phyloP scores from a whole-genome alignment of 768 basidiomycete species.

The Kwoniella sp. region DNA sequence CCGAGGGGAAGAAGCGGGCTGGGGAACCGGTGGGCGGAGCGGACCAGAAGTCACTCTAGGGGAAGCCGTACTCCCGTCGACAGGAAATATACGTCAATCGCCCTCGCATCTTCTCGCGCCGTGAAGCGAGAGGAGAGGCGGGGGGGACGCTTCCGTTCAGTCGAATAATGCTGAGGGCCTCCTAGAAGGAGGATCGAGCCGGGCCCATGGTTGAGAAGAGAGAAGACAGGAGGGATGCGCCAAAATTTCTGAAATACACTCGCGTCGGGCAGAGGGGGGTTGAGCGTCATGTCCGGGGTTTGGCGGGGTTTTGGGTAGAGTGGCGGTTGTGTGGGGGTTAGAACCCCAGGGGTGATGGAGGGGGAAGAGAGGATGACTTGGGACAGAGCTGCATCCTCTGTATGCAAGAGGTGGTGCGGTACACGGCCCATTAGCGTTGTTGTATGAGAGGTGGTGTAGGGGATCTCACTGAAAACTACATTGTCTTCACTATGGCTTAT shows the following conservation, averaged over 20 bases:
- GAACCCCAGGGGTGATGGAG: too few species aligned
- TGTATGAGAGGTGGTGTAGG: too few species aligned
- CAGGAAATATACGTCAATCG: conserved; percentile 48
- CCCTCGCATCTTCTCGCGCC: background rate
- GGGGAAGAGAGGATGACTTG: too few species aligned
- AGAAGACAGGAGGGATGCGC: conserved; percentile 19
- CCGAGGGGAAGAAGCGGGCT: conserved; percentile 1
- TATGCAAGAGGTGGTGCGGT: too few species aligned
- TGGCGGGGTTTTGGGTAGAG: too few species aligned
- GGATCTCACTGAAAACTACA: too few species aligned
- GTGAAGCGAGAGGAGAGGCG: background rate
- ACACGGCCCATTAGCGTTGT: too few species aligned
- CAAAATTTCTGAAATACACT: conserved; percentile 13
- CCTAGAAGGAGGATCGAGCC: conserved; percentile 14
- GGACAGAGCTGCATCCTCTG: too few species aligned
- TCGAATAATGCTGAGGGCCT: conserved; percentile 32
- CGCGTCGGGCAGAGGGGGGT: too few species aligned
- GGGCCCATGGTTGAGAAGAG: conserved; percentile 28
- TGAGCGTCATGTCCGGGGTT: too few species aligned
- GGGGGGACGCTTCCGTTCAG: conserved; percentile 45
- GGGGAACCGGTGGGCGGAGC: conserved; percentile 1
- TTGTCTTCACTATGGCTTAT: too few species aligned
- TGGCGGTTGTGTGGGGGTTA: too few species aligned
- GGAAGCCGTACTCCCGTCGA: conserved; percentile 47
- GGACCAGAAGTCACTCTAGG: conserved; percentile 27